Evolutionary conservation across 2,329 filamentous ascomycete genomes (phyloP).

Genomic region (Cladosporium velox): DNA sequence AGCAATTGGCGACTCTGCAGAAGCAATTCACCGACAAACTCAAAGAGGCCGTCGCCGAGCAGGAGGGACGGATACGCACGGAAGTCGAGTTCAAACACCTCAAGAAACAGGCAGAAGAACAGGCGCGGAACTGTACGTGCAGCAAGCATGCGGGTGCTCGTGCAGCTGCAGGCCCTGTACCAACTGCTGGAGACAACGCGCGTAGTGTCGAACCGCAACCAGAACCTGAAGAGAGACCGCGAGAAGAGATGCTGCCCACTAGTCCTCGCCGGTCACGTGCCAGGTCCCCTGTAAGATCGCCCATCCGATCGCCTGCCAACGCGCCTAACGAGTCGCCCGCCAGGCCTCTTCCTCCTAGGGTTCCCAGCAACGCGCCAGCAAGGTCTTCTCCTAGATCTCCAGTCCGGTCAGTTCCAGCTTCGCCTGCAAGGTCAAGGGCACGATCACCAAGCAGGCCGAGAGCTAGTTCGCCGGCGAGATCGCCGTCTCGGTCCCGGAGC

Average conservation of each 20-base stretch:
- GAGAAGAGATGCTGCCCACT: not conserved
- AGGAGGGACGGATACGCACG: slow-evolving; percentile 4
- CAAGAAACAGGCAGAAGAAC: slow-evolving; percentile 14
- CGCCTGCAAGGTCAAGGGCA: not conserved
- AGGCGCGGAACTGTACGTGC: slow-evolving; percentile 1
- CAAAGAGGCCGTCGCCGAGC: slow-evolving; percentile 1
- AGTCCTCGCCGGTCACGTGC: not conserved
- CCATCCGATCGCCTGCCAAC: not conserved
- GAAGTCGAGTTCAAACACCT: slow-evolving; percentile 15
- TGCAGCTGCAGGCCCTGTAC: not conserved
- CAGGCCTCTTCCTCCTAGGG: not conserved
- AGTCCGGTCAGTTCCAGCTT: not conserved
- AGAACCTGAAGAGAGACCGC: not conserved
- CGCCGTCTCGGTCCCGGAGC: not conserved
- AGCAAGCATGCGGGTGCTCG: not conserved
- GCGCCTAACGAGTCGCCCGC: slow-evolving; percentile 1
- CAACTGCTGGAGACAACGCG: not conserved
- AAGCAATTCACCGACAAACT: slow-evolving; percentile 3
- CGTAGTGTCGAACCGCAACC: not conserved
- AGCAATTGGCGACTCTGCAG: slow-evolving; percentile 13
- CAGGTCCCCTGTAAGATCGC: not conserved
- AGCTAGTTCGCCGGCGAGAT: not conserved
- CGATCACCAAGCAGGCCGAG: not conserved
- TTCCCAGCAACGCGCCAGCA: not conserved
- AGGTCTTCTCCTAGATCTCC: not conserved